phyloP scores from a whole-genome alignment of 495 filamentous ascomycete species.

The Aspergillus nanangensis region DNA sequence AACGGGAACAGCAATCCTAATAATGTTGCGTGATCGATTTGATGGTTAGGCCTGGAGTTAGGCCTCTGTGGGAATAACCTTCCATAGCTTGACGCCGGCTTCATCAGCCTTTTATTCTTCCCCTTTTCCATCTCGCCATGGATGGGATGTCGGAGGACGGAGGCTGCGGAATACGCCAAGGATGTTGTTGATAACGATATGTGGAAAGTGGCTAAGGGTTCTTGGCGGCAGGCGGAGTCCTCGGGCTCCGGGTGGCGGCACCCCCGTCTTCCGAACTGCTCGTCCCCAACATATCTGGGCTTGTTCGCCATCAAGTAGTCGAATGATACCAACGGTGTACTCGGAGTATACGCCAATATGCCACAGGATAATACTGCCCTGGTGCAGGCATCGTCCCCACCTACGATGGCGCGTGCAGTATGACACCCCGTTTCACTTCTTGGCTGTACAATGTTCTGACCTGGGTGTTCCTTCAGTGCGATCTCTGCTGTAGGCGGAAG shows the following conservation, averaged over 20 bases:
- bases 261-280: neutral
- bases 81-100: neutral
- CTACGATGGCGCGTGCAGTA: neutral
- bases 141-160: neutral
- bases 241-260: neutral
- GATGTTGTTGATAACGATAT: neutral
- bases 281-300: too few species aligned
- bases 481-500: constrained; percentile 2
- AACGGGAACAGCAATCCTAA: too few species aligned
- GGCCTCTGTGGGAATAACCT: too few species aligned
- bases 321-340: too few species aligned
- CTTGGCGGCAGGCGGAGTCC: neutral
- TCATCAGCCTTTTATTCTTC: neutral
- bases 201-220: neutral
- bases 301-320: too few species aligned
- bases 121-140: neutral
- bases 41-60: neutral
- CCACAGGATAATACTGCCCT: neutral
- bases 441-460: too few species aligned
- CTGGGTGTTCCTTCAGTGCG: constrained; percentile 2
- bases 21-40: neutral
- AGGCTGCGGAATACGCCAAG: constrained; percentile 1
- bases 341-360: too few species aligned
- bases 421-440: neutral
- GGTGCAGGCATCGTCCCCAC: neutral